These are phyloP conservation scores for Myriangium duriaei DNA, from an alignment of 2,329 filamentous ascomycete species.

Conservation along the genomic window DNA sequence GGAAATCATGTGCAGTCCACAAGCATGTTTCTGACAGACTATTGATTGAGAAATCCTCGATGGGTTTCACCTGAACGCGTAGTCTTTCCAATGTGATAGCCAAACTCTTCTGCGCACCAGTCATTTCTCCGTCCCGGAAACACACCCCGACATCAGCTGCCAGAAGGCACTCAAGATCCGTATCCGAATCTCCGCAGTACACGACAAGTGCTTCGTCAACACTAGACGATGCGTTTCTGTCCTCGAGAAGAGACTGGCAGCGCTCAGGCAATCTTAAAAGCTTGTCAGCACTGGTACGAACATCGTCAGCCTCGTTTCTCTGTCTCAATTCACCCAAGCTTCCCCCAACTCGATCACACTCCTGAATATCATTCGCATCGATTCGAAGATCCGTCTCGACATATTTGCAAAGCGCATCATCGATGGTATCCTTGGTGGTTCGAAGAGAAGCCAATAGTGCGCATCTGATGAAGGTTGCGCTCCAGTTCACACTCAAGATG, in stretches of 20 bases:
- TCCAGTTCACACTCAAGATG: slow-evolving; percentile 39
- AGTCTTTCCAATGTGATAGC: slow-evolving; percentile 23
- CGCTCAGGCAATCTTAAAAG: slow-evolving; percentile 17
- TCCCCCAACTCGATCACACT: slow-evolving; percentile 15
- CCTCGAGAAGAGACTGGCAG: slow-evolving; percentile 4
- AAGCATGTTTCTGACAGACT: not conserved
- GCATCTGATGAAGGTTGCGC: slow-evolving; percentile 27
- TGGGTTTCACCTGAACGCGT: slow-evolving; percentile 17
- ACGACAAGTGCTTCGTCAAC: slow-evolving; percentile 18
- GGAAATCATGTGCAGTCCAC: slow-evolving; percentile 5
- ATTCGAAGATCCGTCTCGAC: slow-evolving; percentile 10
- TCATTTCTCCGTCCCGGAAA: slow-evolving; percentile 27
- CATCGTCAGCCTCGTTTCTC: slow-evolving; percentile 14
- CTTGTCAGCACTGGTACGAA: slow-evolving; percentile 32
- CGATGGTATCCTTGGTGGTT: too few species aligned
- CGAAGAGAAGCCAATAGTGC: slow-evolving; percentile 12
- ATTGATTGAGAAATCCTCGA: slow-evolving; percentile 12
- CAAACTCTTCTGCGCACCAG: slow-evolving; percentile 23
- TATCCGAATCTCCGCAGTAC: slow-evolving; percentile 37
- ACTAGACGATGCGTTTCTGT: not conserved
- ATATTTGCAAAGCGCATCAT: not conserved
- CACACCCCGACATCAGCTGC: slow-evolving; percentile 36
- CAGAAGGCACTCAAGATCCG: slow-evolving; percentile 34
- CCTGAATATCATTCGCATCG: slow-evolving; percentile 26
- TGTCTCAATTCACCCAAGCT: slow-evolving; percentile 20